Base-by-base conservation (phyloP, 78 protist genomes). In the Parvularia atlantis region DNA sequence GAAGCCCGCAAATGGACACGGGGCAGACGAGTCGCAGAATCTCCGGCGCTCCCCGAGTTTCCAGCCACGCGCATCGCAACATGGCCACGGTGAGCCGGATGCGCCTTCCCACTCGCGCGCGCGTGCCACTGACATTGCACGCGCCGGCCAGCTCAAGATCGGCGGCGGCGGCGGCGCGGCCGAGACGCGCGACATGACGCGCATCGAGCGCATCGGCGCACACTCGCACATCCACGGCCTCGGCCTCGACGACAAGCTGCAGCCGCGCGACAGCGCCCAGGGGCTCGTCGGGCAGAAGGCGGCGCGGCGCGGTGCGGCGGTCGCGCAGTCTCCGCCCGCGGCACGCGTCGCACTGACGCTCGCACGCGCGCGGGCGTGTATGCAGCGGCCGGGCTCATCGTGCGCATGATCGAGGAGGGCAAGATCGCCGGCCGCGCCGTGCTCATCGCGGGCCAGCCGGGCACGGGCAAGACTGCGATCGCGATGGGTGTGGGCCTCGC, bases 391-490 rank as follows among this genome's bases (percentile, higher is more conserved):
- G 97, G 98, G 28, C 58, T 95, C 28, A 90, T 81, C 30, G 95
- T 83, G 26, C 93, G 92, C 53, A 69, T 98, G 67, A 95, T 97
- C 77, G 53, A 77, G 33, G 62, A 86, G 2, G 96, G 96, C 77
- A 94, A 96, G 81, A 91, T 95, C 96, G 98, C 99, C 10, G 99
- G 99, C 1, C 83, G 97, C 10, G 99, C 99, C 0, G 75, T 98
- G 36, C 69, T 98, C 33, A 68, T 98, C 36, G 98, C 99, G 0
- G 99, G 99, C 1, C 88, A 97, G 28, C 99, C 99, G 10, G 99
- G 99, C 2, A 93, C 98, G 9, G 97, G 89, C 26, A 84, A 81
- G 82, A 93, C 98, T 0, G 99, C 99, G n/a, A 69, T 97, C 4
- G 98, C 99, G 26, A 9, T 37, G 61, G 73, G 73, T 68, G 56